Percentiles rank a stretch among this genome's conserved stretches.
Conservation (phyloP, 1,284 basidiomycete species). For the Pisolithus thermaeus region DNA sequence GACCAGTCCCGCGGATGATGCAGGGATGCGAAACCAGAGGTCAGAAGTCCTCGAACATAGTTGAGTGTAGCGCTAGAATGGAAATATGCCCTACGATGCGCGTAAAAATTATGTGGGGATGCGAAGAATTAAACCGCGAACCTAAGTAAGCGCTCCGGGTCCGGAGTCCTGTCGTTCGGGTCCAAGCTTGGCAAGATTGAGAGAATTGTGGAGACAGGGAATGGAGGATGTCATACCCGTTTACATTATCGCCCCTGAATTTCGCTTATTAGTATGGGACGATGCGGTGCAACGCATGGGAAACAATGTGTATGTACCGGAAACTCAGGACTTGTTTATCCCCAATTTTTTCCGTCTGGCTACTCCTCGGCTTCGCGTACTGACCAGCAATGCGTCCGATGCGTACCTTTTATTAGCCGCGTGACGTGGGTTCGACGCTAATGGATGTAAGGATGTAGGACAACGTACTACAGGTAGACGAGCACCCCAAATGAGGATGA, state of each 20-base stretch:
- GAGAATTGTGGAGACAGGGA: slow-evolving; percentile 4
- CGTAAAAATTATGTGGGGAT: slow-evolving; percentile 1
- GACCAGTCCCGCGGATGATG: slow-evolving; percentile 93
- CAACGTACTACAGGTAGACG: slow-evolving; percentile 76
- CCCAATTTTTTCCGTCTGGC: slow-evolving; percentile 73
- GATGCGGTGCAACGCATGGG: not conserved
- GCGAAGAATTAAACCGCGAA: slow-evolving; percentile 23
- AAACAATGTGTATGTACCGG: slow-evolving; percentile 48
- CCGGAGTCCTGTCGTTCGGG: slow-evolving; percentile 73
- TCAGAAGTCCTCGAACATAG: slow-evolving; percentile 83
- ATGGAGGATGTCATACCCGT: slow-evolving; percentile 53
- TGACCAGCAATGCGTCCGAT: slow-evolving; percentile 93
- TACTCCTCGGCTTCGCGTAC: slow-evolving; percentile 94
- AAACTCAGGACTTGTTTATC: slow-evolving; percentile 74
- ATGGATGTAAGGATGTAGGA: not conserved
- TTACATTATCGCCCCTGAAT: slow-evolving; percentile 90
- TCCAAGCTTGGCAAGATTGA: slow-evolving; percentile 44
- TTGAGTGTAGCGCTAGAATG: slow-evolving; percentile 93
- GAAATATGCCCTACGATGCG: slow-evolving; percentile 77
- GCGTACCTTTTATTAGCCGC: slow-evolving; percentile 51
- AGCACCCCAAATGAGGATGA: slow-evolving; percentile 92
- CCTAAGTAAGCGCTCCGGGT: slow-evolving; percentile 84
- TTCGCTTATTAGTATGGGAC: slow-evolving; percentile 4
- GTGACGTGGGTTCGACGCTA: slow-evolving; percentile 6
- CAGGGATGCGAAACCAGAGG: slow-evolving; percentile 88